Evolutionary conservation across 139 green algal species (phyloP).

Genomic region (Tetradesmus obliquus): DNA sequence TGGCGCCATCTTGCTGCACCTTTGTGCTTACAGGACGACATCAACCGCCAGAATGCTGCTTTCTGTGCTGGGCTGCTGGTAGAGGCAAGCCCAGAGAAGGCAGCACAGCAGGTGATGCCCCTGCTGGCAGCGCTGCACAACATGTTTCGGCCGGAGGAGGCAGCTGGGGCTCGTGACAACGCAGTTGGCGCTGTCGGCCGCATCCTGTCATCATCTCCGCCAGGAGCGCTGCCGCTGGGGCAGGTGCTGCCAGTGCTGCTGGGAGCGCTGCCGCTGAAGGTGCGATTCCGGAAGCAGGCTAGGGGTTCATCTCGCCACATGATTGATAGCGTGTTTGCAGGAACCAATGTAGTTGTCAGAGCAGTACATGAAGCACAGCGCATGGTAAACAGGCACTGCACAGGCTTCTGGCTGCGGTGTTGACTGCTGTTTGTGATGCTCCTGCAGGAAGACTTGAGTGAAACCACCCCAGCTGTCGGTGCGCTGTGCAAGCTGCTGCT

Average conservation of each 20-base stretch:
- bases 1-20: not conserved
- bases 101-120: conserved; percentile 38
- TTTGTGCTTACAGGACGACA: conserved; percentile 46
- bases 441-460: conserved; percentile 56
- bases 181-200: conserved; percentile 74
- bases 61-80: conserved; percentile 71
- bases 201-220: conserved; percentile 56
- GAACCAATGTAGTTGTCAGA: not conserved
- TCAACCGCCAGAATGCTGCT: conserved; percentile 82
- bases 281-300: not conserved
- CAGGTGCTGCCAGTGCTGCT: conserved; percentile 75
- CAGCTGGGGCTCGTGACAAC: conserved; percentile 76
- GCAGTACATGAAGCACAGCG: too few relatives aligned
- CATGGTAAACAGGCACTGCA: too few relatives aligned
- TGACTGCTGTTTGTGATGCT: not conserved
- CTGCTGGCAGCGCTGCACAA: conserved; percentile 75
- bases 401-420: not conserved
- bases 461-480: conserved; percentile 49
- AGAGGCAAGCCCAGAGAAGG: conserved; percentile 49
- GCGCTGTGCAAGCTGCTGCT: conserved; percentile 52
- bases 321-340: not conserved
- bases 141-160: conserved; percentile 67
- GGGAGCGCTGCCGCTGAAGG: conserved; percentile 63
- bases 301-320: not conserved
- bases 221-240: conserved; percentile 52